These are phyloP conservation scores for Tephrocybe rancida DNA, from an alignment of 768 basidiomycete species.

Conservation along the genomic window DNA sequence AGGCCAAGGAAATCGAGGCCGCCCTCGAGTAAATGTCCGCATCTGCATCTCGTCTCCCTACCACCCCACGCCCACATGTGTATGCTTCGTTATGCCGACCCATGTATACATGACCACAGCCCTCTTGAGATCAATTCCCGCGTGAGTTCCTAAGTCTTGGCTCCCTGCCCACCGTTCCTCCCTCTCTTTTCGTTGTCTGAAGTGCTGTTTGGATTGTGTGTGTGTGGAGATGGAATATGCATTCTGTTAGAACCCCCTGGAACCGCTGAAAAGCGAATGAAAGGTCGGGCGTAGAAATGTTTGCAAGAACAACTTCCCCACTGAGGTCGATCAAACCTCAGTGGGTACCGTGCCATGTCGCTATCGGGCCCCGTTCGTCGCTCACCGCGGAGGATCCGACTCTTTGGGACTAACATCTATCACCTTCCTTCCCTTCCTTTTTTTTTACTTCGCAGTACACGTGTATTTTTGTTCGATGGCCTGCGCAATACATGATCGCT, in stretches of 20 bases:
- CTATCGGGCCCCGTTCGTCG: constrained; percentile 76
- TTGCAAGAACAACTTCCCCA: constrained; percentile 71
- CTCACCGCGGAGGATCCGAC: constrained; percentile 65
- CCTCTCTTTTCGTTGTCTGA: constrained; percentile 11
- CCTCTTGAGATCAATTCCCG: constrained; percentile 14
- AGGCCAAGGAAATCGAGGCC: constrained; percentile 38
- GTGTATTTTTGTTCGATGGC: neutral
- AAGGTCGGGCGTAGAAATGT: constrained; percentile 91
- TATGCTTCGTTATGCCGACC: constrained; percentile 21
- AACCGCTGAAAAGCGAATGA: constrained; percentile 65
- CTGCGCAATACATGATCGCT: no score
- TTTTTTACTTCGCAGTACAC: neutral
- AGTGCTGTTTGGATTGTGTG: constrained; percentile 9
- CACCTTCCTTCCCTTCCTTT: constrained; percentile 17
- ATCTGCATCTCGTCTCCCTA: constrained; percentile 16
- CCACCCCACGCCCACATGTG: constrained; percentile 11
- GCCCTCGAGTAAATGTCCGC: constrained; percentile 15
- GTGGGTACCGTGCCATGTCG: constrained; percentile 66
- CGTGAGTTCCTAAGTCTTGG: constrained; percentile 1
- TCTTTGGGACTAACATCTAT: constrained; percentile 67
- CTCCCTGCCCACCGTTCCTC: neutral
- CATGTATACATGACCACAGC: constrained; percentile 23
- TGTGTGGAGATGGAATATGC: constrained; percentile 37
- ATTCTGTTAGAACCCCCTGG: constrained; percentile 94
- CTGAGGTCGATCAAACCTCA: constrained; percentile 63